Percentiles rank a stretch among this genome's conserved stretches.
These are phyloP conservation scores for Coemansia sp. DNA, from an alignment of 192 early-diverging fungal genomes.

Conservation along the genomic window DNA sequence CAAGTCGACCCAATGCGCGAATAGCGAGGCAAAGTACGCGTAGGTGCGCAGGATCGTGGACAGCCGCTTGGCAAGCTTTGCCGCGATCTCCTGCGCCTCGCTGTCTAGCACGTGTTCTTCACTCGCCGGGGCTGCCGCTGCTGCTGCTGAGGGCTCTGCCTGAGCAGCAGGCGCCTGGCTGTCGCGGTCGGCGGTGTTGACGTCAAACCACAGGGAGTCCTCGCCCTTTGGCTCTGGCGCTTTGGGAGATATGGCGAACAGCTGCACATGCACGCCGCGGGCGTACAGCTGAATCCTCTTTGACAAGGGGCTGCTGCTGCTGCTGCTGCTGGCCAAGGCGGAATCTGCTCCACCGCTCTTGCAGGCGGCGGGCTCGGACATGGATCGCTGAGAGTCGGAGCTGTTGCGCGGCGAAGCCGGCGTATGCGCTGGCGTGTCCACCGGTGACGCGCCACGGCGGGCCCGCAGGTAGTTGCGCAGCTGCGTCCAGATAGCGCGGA, in stretches of 20 bases:
- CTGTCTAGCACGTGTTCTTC: conserved; percentile 31
- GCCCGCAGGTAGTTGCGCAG: conserved; percentile 5
- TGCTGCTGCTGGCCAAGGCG: not conserved
- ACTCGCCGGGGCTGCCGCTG: not conserved
- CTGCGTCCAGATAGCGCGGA: conserved; percentile 17
- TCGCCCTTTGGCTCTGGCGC: not conserved
- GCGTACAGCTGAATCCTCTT: conserved; percentile 54
- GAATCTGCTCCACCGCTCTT: not conserved
- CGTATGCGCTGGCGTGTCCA: not conserved
- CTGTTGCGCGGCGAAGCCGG: conserved; percentile 16
- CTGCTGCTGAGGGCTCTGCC: not conserved
- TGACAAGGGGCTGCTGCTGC: conserved; percentile 14
- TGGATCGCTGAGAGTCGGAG: conserved; percentile 13
- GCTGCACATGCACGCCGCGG: conserved; percentile 43
- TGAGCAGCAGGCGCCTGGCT: not conserved
- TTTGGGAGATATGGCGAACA: conserved; percentile 14
- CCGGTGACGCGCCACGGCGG: not conserved
- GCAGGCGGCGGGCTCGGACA: not conserved
- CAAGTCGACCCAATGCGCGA: conserved; percentile 55
- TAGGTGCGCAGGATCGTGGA: conserved; percentile 50
- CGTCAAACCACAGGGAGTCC: conserved; percentile 28
- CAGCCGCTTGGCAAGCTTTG: conserved; percentile 40
- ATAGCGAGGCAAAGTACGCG: conserved; percentile 49
- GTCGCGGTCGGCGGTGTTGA: conserved; percentile 5
- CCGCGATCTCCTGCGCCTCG: conserved; percentile 28